Evolutionary conservation across 192 early-diverging fungal genomes (phyloP).

Genomic region (Coemansia sp.): DNA sequence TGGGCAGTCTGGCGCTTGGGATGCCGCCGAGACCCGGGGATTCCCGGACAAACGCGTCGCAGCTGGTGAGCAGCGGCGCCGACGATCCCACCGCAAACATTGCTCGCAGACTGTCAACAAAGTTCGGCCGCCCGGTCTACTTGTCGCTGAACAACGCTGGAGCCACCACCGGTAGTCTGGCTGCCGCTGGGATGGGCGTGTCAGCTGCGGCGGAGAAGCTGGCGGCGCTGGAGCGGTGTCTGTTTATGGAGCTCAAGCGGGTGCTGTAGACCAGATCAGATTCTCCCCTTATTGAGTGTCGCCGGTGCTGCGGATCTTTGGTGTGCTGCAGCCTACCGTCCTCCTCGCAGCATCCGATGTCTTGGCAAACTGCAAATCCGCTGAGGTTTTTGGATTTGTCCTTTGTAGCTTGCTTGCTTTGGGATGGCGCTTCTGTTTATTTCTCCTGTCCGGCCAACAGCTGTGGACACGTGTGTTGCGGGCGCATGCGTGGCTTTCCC

Average conservation of each 20-base stretch:
- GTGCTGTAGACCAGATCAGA: background rate
- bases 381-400: no score
- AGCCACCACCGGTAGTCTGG: constrained; percentile 11
- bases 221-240: constrained; percentile 35
- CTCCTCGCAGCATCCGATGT: no score
- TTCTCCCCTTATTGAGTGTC: no score
- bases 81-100: constrained; percentile 45
- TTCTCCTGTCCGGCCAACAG: background rate
- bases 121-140: constrained; percentile 45
- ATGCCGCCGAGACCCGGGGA: constrained; percentile 30
- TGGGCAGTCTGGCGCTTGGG: constrained; percentile 40
- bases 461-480: constrained; percentile 7
- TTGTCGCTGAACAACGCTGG: constrained; percentile 26
- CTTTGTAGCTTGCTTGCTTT: no score
- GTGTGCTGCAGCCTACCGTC: no score
- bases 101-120: constrained; percentile 32
- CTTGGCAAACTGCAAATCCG: no score
- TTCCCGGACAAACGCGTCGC: constrained; percentile 25
- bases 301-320: no score
- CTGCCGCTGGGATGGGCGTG: constrained; percentile 13
- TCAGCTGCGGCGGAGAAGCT: constrained; percentile 28
- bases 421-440: background rate
- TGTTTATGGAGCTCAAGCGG: constrained; percentile 34
- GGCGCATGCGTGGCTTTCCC: background rate
- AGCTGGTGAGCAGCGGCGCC: constrained; percentile 28